Evolutionary conservation across 2,329 filamentous ascomycete species (phyloP).

Genomic region (Pseudopyricularia javanii): DNA sequence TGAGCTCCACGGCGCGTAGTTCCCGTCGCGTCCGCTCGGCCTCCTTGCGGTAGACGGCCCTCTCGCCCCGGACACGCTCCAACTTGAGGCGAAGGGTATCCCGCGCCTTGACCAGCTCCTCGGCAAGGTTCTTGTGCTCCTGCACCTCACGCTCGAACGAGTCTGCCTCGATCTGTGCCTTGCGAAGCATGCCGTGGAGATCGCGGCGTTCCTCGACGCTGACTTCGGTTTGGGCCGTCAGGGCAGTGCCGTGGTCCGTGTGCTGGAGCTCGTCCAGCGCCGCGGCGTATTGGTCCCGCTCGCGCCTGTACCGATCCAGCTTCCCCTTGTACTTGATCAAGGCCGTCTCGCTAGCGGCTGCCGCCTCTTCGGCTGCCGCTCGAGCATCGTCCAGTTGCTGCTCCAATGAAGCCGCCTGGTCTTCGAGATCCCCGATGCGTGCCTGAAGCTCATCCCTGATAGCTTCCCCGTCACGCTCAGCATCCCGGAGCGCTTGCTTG

Average conservation of each 20-base stretch:
- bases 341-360: slow-evolving; percentile 27
- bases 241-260: slow-evolving; percentile 14
- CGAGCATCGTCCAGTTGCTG: slow-evolving; percentile 44
- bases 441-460: slow-evolving; percentile 34
- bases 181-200: slow-evolving; percentile 46
- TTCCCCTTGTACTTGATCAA: slow-evolving; percentile 32
- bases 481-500: slow-evolving; percentile 34
- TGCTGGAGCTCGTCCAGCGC: slow-evolving; percentile 17
- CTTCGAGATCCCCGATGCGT: slow-evolving; percentile 44
- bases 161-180: slow-evolving; percentile 51
- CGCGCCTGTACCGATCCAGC: slow-evolving; percentile 36
- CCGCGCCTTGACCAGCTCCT: slow-evolving; percentile 42
- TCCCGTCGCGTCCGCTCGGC: slow-evolving; percentile 43
- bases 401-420: slow-evolving; percentile 45
- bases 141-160: slow-evolving; percentile 61
- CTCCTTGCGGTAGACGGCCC: slow-evolving; percentile 39
- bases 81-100: slow-evolving; percentile 53
- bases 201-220: slow-evolving; percentile 43
- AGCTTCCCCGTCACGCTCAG: slow-evolving; percentile 31
- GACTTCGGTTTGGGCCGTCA: slow-evolving; percentile 23
- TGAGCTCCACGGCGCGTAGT: slow-evolving; percentile 18
- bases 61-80: slow-evolving; percentile 55
- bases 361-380: slow-evolving; percentile 34
- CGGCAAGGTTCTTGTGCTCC: slow-evolving; percentile 55
- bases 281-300: slow-evolving; percentile 26